Evolutionary conservation across 1,139 yeast species (phyloP).

Genomic region (Hyphopichia wangnamkhiaoensis): DNA sequence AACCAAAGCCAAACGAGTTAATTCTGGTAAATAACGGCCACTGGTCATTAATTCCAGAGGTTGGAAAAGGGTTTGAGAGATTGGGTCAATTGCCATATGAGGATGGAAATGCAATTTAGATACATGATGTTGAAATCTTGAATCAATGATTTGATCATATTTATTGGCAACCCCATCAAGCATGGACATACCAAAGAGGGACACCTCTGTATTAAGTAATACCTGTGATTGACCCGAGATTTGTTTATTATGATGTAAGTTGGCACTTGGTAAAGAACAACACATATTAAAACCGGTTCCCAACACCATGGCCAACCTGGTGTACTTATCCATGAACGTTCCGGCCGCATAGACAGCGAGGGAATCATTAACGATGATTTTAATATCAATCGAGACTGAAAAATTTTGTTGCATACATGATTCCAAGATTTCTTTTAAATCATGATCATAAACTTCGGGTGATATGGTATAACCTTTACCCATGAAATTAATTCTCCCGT

Average conservation of each 20-base stretch:
- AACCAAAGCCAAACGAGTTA: constrained; percentile 43
- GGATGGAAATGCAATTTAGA: constrained; percentile 28
- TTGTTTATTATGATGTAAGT: constrained; percentile 25
- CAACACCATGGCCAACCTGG: constrained; percentile 45
- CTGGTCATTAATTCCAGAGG: constrained; percentile 57
- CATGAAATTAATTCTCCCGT: constrained; percentile 47
- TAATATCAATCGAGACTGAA: constrained; percentile 30
- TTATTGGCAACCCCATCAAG: constrained; percentile 31
- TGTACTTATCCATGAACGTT: constrained; percentile 35
- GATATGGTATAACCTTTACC: constrained; percentile 53
- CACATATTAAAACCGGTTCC: constrained; percentile 51
- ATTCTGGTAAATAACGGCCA: constrained; percentile 59
- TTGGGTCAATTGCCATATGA: constrained; percentile 35
- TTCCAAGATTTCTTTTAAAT: constrained; percentile 46
- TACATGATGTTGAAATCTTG: constrained; percentile 24
- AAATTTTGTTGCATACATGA: constrained; percentile 22
- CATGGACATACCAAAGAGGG: constrained; percentile 41
- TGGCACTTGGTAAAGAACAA: constrained; percentile 31
- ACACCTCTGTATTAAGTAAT: constrained; percentile 41
- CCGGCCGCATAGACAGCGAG: constrained; percentile 52
- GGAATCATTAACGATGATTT: constrained; percentile 43
- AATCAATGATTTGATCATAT: constrained; percentile 40
- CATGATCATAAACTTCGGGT: constrained; percentile 38
- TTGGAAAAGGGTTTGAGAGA: constrained; percentile 42
- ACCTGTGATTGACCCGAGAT: constrained; percentile 21